Evolutionary conservation across 2,329 filamentous ascomycete species (phyloP).

Genomic region (Colletotrichum shisoi): DNA sequence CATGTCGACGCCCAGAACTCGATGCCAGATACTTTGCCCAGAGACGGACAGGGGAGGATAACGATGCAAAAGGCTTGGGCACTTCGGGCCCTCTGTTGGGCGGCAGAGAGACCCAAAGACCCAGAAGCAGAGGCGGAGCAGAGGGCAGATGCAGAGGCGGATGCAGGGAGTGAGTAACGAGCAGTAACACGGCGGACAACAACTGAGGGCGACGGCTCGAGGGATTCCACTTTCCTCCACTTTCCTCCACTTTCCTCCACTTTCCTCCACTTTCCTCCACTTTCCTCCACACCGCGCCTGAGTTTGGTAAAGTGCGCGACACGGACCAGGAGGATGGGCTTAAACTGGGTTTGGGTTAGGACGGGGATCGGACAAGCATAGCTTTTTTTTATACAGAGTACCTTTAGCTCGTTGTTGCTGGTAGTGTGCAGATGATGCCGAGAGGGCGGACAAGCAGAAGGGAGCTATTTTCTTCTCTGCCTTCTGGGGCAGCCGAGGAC

Average conservation of each 20-base stretch:
- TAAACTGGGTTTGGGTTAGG: slow-evolving; percentile 30
- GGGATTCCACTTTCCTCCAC: too few relatives aligned
- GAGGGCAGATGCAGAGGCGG: neutral
- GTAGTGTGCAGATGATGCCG: neutral
- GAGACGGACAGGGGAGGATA: slow-evolving; percentile 21
- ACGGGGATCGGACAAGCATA: slow-evolving; percentile 4
- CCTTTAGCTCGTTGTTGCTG: slow-evolving; percentile 6
- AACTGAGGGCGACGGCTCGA: neutral
- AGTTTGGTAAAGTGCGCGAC: slow-evolving; percentile 8
- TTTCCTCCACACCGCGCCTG: slow-evolving; percentile 29
- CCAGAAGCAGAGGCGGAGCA: slow-evolving; percentile 12
- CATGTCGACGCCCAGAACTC: neutral
- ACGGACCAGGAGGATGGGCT: slow-evolving; percentile 25
- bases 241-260: too few relatives aligned
- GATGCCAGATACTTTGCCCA: neutral
- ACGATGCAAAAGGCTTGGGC: slow-evolving; percentile 15
- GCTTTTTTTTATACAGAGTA: too few relatives aligned
- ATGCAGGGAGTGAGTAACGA: slow-evolving; percentile 10
- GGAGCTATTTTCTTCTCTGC: slow-evolving; percentile 2
- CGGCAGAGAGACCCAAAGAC: slow-evolving; percentile 13
- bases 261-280: slow-evolving; percentile 19
- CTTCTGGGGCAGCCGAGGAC: neutral
- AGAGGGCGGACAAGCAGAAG: slow-evolving; percentile 7
- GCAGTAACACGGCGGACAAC: neutral
- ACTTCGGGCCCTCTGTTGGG: slow-evolving; percentile 15